Conservation (phyloP, 2,329 filamentous ascomycete species). For the Gnomoniopsis smithogilvyi region DNA sequence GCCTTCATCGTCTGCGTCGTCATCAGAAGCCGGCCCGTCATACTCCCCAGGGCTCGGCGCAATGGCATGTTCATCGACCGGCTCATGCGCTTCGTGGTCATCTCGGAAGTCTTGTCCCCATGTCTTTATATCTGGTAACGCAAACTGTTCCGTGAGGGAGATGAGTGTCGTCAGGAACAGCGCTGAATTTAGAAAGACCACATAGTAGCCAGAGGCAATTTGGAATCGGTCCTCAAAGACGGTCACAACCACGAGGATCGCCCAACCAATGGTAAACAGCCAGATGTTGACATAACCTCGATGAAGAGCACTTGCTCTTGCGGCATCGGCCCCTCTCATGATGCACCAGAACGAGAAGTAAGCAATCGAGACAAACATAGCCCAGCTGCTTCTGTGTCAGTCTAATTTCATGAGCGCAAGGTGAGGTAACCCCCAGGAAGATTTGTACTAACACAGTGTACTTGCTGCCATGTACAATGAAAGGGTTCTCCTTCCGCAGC, state of each 20-base stretch:
- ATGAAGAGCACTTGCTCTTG: constrained; percentile 82
- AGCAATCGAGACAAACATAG: constrained; percentile 80
- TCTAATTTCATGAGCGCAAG: background rate
- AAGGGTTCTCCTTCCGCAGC: constrained; percentile 78
- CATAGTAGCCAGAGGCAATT: constrained; percentile 73
- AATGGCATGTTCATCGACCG: constrained; percentile 38
- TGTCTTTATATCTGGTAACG: constrained; percentile 66
- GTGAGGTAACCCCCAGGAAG: background rate
- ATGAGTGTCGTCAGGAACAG: constrained; percentile 73
- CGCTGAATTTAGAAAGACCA: constrained; percentile 75
- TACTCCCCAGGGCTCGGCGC: constrained; percentile 37
- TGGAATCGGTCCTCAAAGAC: constrained; percentile 73
- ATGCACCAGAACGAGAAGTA: constrained; percentile 81
- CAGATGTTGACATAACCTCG: constrained; percentile 78
- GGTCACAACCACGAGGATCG: constrained; percentile 66
- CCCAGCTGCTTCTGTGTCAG: constrained; percentile 52
- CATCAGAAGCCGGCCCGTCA: constrained; percentile 26
- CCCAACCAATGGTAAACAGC: constrained; percentile 76
- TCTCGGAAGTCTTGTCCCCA: constrained; percentile 61
- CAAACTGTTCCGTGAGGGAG: constrained; percentile 76
- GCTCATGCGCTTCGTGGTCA: constrained; percentile 36
- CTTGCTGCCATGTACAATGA: constrained; percentile 85
- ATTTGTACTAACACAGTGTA: constrained; percentile 64
- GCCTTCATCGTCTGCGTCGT: constrained; percentile 31
- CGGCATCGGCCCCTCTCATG: constrained; percentile 72